phyloP scores from a whole-genome alignment of 495 filamentous ascomycete genomes.

The Xylaria grammica region DNA sequence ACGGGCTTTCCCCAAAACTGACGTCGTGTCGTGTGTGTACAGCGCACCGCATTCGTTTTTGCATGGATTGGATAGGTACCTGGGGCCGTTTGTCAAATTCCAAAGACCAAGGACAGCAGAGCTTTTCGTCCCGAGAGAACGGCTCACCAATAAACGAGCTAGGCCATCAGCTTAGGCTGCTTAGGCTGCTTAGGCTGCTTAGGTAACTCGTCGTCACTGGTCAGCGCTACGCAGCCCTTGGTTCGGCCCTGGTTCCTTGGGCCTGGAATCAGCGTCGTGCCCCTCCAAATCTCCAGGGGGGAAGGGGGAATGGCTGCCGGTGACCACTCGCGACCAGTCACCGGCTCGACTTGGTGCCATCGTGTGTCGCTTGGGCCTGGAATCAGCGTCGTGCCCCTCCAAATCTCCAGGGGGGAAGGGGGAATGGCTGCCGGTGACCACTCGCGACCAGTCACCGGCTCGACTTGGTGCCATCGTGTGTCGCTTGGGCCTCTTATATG shows the following conservation, averaged over 20 bases:
- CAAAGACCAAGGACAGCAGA: constrained; percentile 1
- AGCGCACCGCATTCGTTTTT: background rate
- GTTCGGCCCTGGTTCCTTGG: constrained; percentile 15
- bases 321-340: constrained; percentile 14
- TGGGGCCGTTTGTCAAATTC: background rate
- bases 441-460: constrained; percentile 14
- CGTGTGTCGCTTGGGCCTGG: constrained; percentile 16
- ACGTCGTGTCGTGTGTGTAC: background rate
- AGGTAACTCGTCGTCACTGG: constrained; percentile 9
- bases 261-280: constrained; percentile 13
- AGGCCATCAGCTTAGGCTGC: constrained; percentile 9
- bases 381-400: constrained; percentile 14
- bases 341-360: constrained; percentile 7
- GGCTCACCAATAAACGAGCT: constrained; percentile 21
- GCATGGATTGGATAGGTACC: constrained; percentile 12
- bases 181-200: too few species aligned
- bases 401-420: constrained; percentile 2
- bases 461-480: constrained; percentile 16
- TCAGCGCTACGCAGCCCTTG: constrained; percentile 14
- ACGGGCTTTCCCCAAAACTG: constrained; percentile 9
- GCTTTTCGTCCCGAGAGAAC: constrained; percentile 15
- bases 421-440: background rate
- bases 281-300: constrained; percentile 12
- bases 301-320: background rate
- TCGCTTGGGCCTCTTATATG: constrained; percentile 23